A percentile compares a stretch with the other conserved stretches of the same genome.
Conservation (phyloP, 441 rosid genomes). For the Gossypium davidsonii region DNA sequence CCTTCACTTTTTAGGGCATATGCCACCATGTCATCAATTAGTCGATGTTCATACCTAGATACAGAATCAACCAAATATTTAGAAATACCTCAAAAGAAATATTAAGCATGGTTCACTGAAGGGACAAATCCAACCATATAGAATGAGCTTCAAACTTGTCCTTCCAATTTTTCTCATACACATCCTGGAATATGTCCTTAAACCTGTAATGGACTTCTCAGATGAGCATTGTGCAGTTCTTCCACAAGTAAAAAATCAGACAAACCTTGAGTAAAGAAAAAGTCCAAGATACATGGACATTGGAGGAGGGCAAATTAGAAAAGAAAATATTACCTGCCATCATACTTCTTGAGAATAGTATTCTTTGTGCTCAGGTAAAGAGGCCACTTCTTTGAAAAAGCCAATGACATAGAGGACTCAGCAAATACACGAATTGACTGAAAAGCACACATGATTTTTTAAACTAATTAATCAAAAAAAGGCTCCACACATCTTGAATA, state of each 20-base stretch:
- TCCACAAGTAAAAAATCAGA: neutral
- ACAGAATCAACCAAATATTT: constrained; percentile 7
- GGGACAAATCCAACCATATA: constrained; percentile 54
- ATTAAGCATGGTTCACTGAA: neutral
- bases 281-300: neutral
- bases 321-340: constrained; percentile 68
- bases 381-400: constrained; percentile 82
- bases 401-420: constrained; percentile 80
- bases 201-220: constrained; percentile 43
- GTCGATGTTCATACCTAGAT: constrained; percentile 87
- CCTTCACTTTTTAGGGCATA: constrained; percentile 90
- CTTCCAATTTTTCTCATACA: constrained; percentile 83
- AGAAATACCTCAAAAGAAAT: constrained; percentile 8
- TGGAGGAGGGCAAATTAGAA: constrained; percentile 3
- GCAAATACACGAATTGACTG: constrained; percentile 87
- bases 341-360: constrained; percentile 88
- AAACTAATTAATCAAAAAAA: neutral
- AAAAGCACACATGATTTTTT: constrained; percentile 10
- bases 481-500: constrained; percentile 15
- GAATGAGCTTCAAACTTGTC: constrained; percentile 78
- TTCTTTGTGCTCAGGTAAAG: constrained; percentile 89
- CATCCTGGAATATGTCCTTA: constrained; percentile 89
- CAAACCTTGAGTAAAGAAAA: constrained; percentile 18
- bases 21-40: constrained; percentile 97
- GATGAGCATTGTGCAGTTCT: constrained; percentile 14